phyloP scores from a whole-genome alignment of 495 filamentous ascomycete genomes.

The Aspergillus nidulans region DNA sequence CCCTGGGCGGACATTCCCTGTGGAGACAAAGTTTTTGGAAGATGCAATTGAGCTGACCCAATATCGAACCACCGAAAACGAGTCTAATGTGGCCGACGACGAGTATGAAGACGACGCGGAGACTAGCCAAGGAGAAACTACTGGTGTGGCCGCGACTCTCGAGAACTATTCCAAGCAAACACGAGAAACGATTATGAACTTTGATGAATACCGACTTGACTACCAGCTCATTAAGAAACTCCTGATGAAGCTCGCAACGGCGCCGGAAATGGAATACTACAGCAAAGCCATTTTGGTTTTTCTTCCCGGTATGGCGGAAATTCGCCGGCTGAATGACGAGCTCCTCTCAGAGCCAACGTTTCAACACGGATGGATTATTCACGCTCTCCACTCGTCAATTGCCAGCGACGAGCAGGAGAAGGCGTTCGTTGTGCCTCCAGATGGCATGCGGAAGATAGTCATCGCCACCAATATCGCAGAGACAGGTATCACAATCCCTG shows the following conservation, averaged over 20 bases:
- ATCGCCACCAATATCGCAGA: slow-evolving; percentile 96
- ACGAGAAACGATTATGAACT: slow-evolving; percentile 61
- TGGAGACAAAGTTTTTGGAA: slow-evolving; percentile 80
- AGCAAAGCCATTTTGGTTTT: slow-evolving; percentile 94
- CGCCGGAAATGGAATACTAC: slow-evolving; percentile 59
- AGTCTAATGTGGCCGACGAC: slow-evolving; percentile 36
- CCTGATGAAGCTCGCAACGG: slow-evolving; percentile 64
- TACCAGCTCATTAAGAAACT: slow-evolving; percentile 75
- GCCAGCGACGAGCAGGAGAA: slow-evolving; percentile 94
- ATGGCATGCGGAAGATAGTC: slow-evolving; percentile 81
- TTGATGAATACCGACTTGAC: slow-evolving; percentile 84
- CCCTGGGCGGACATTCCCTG: slow-evolving; percentile 90
- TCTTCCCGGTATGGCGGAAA: slow-evolving; percentile 89
- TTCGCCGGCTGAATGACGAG: slow-evolving; percentile 79
- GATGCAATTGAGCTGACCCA: slow-evolving; percentile 83
- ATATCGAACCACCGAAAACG: slow-evolving; percentile 56
- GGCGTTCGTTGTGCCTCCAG: slow-evolving; percentile 80
- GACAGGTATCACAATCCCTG: slow-evolving; percentile 92
- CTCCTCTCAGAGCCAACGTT: slow-evolving; percentile 68
- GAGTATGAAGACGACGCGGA: slow-evolving; percentile 49
- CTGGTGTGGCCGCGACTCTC: slow-evolving; percentile 45
- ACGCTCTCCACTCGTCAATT: slow-evolving; percentile 88
- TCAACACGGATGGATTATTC: slow-evolving; percentile 66
- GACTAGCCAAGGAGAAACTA: slow-evolving; percentile 27
- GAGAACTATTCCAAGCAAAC: slow-evolving; percentile 70